Conservation (phyloP, 352 stramenopile genomes). For the Globisporangium polare region DNA sequence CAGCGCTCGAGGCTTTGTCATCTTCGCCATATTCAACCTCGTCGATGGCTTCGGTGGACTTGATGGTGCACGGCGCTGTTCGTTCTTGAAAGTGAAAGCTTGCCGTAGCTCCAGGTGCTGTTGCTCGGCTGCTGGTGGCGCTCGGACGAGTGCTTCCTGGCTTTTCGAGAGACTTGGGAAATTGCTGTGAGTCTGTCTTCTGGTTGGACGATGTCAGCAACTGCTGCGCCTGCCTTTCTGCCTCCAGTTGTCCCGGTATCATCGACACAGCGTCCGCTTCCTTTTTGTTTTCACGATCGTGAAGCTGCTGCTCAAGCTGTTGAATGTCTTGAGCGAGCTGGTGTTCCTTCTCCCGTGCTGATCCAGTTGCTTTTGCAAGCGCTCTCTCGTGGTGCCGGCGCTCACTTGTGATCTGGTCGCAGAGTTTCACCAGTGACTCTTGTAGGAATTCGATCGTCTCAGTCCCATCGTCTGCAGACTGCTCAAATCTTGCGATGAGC, state of each 20-base stretch:
- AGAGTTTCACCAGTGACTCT: slow-evolving; percentile 30
- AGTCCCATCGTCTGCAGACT: slow-evolving; percentile 29
- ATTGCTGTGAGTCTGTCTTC: not conserved
- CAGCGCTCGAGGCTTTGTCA: not conserved
- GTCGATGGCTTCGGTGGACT: slow-evolving; percentile 9
- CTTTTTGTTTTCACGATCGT: slow-evolving; percentile 4
- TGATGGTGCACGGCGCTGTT: not conserved
- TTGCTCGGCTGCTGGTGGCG: not conserved
- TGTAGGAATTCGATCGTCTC: slow-evolving; percentile 37
- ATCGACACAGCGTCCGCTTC: not conserved
- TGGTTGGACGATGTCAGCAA: not conserved
- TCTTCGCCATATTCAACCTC: slow-evolving; percentile 14
- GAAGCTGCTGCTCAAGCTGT: slow-evolving; percentile 6
- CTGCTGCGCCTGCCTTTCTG: not conserved
- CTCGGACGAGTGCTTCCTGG: not conserved
- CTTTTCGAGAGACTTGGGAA: not conserved
- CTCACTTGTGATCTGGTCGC: slow-evolving; percentile 29
- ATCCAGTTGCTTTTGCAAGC: slow-evolving; percentile 3
- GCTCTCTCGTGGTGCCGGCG: slow-evolving; percentile 10
- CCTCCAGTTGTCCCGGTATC: not conserved
- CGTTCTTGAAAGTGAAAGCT: not conserved
- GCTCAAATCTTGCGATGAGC: slow-evolving; percentile 32
- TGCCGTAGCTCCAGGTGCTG: not conserved
- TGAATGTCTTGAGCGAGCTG: slow-evolving; percentile 6
- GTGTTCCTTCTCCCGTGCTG: slow-evolving; percentile 5